Percentiles rank a stretch among this genome's conserved stretches.
Conservation (phyloP, 441 rosid genomes). For the Erysimum cheiri region DNA sequence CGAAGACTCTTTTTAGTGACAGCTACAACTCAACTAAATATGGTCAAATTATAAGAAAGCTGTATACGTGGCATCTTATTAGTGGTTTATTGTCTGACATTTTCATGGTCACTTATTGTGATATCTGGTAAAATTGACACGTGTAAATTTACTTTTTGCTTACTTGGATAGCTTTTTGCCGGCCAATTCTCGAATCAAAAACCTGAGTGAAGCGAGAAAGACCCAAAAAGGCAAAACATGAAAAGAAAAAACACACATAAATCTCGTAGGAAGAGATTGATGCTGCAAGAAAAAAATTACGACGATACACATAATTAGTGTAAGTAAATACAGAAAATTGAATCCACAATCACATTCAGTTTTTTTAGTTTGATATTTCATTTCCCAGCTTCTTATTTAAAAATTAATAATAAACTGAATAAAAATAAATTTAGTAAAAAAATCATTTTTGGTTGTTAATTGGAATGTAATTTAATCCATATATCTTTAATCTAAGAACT, state of each 20-base stretch:
- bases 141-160: slow-evolving; percentile 12
- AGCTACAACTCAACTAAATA: slow-evolving; percentile 23
- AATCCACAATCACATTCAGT: too few species aligned
- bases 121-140: slow-evolving; percentile 1
- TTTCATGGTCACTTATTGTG: slow-evolving; percentile 28
- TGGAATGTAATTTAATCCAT: too few species aligned
- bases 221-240: background rate
- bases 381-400: too few species aligned
- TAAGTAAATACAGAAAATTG: too few species aligned
- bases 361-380: too few species aligned
- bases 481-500: too few species aligned
- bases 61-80: slow-evolving; percentile 5
- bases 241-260: background rate
- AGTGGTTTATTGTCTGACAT: background rate
- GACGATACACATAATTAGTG: too few species aligned
- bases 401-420: too few species aligned
- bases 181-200: slow-evolving; percentile 23
- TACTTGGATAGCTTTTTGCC: slow-evolving; percentile 22
- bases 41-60: slow-evolving; percentile 20
- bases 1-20: slow-evolving; percentile 4
- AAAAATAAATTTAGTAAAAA: too few species aligned
- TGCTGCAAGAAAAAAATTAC: background rate
- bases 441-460: too few species aligned
- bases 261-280: background rate
- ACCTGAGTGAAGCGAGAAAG: background rate